Conservation (phyloP, 331 rosid genomes). For the Telfairia occidentalis region DNA sequence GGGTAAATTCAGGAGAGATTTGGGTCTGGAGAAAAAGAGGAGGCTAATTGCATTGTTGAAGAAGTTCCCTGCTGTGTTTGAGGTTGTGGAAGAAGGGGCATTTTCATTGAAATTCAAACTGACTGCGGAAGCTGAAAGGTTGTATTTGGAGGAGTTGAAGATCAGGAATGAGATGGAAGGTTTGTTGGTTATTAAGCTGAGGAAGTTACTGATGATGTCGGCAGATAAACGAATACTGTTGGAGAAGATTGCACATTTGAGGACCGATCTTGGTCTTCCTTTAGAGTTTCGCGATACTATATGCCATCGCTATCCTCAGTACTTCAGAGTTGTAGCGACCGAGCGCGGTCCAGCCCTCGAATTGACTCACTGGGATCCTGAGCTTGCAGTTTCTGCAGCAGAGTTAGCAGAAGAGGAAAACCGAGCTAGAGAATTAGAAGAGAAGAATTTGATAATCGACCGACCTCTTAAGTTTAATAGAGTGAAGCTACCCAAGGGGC, state of each 20-base stretch:
- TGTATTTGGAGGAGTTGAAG: conserved; percentile 62
- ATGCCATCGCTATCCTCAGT: conserved; percentile 71
- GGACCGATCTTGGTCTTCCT: conserved; percentile 62
- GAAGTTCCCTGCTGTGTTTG: conserved; percentile 69
- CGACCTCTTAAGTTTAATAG: conserved; percentile 60
- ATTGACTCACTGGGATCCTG: conserved; percentile 83
- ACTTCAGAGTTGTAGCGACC: conserved; percentile 62
- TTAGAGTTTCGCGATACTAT: conserved; percentile 68
- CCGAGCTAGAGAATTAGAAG: conserved; percentile 47
- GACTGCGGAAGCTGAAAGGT: conserved; percentile 62
- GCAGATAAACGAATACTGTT: conserved; percentile 53
- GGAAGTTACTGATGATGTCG: conserved; percentile 80
- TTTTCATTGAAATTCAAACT: conserved; percentile 50
- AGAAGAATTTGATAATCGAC: conserved; percentile 61
- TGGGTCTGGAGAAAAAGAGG: conserved; percentile 53
- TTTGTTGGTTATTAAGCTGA: conserved; percentile 53
- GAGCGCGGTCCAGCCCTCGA: conserved; percentile 68
- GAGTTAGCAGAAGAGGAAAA: conserved; percentile 68
- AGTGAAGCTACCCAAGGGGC: conserved; percentile 69
- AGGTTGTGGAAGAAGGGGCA: conserved; percentile 62
- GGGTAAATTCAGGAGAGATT: conserved; percentile 57
- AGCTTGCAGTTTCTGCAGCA: conserved; percentile 79
- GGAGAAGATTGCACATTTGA: conserved; percentile 68
- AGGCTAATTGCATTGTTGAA: conserved; percentile 53
- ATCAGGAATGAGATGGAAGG: conserved; percentile 75